These are phyloP conservation scores for Panaeolus cyanescens DNA, from an alignment of 768 basidiomycete species.

Conservation along the genomic window DNA sequence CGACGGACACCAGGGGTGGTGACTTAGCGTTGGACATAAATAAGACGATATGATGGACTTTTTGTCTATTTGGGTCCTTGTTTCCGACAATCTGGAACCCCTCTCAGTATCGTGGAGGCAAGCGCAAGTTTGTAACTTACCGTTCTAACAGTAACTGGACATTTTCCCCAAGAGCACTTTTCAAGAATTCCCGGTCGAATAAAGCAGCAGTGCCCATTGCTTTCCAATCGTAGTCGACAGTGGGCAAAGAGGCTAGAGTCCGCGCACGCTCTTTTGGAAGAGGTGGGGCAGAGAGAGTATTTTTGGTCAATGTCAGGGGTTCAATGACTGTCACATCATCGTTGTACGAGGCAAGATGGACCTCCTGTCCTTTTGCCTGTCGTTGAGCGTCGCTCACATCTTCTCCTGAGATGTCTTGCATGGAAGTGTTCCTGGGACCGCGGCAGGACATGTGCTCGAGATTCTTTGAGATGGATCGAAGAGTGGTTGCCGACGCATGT, in stretches of 20 bases:
- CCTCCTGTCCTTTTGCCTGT: neutral
- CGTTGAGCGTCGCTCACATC: neutral
- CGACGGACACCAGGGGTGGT: conserved; percentile 57
- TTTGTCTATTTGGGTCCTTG: conserved; percentile 18
- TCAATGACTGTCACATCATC: conserved; percentile 10
- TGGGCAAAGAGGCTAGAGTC: conserved; percentile 25
- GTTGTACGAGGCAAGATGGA: neutral
- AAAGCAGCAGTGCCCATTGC: conserved; percentile 20
- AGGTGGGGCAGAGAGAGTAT: neutral
- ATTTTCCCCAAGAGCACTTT: conserved; percentile 37
- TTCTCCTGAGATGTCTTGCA: neutral
- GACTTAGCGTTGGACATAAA: conserved; percentile 50
- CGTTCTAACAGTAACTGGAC: conserved; percentile 38
- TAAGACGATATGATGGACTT: conserved; percentile 38
- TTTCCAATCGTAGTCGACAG: conserved; percentile 15
- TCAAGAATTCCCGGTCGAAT: conserved; percentile 43
- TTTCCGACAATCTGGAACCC: conserved; percentile 15
- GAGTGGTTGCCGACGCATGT: conserved; percentile 13
- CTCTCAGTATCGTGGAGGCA: neutral
- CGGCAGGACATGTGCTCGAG: neutral
- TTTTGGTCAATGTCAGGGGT: conserved; percentile 5
- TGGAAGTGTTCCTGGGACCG: neutral
- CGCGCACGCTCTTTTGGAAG: neutral
- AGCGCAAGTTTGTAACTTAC: conserved; percentile 21
- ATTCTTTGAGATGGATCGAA: conserved; percentile 10